Conservation (phyloP, 192 early-diverging fungal species). For the Coemansia pectinata region DNA sequence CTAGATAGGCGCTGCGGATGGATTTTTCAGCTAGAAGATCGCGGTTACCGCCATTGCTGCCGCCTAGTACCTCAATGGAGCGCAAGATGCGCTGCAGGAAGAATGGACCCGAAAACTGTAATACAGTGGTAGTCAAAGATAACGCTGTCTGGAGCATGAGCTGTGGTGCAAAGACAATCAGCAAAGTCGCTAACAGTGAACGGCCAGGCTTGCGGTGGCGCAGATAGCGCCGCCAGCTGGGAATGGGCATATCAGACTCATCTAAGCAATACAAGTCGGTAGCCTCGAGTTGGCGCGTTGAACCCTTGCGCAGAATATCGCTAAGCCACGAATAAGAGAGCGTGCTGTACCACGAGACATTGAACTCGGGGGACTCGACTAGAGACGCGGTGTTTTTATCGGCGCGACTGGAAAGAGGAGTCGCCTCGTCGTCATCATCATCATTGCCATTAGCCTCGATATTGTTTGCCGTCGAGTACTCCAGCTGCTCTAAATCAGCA, state of each 20-base stretch:
- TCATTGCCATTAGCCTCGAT: not conserved
- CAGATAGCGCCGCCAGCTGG: slow-evolving; percentile 38
- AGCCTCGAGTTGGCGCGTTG: slow-evolving; percentile 57
- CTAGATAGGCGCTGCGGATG: slow-evolving; percentile 55
- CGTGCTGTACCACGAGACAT: slow-evolving; percentile 21
- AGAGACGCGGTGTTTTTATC: slow-evolving; percentile 5
- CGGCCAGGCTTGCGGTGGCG: slow-evolving; percentile 18
- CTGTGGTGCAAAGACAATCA: slow-evolving; percentile 45
- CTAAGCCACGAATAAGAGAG: slow-evolving; percentile 61
- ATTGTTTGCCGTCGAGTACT: not conserved
- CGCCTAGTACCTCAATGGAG: slow-evolving; percentile 52
- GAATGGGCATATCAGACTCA: slow-evolving; percentile 50
- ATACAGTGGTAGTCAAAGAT: slow-evolving; percentile 20
- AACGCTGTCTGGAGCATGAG: slow-evolving; percentile 44
- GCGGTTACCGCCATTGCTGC: not conserved
- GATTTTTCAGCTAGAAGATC: not conserved
- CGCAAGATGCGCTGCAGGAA: slow-evolving; percentile 61
- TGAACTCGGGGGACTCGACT: slow-evolving; percentile 33
- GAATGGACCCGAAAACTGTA: slow-evolving; percentile 58
- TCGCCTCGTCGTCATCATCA: not conserved
- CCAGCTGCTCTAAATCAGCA: not conserved
- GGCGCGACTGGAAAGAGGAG: slow-evolving; percentile 20
- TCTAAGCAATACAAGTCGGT: slow-evolving; percentile 62
- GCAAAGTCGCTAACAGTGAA: slow-evolving; percentile 34
- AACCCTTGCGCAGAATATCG: slow-evolving; percentile 60